A percentile compares a stretch with the other conserved stretches of the same genome.
Conservation (phyloP, 129 eudicot species). For the Rutidosis leptorrhynchoides region DNA sequence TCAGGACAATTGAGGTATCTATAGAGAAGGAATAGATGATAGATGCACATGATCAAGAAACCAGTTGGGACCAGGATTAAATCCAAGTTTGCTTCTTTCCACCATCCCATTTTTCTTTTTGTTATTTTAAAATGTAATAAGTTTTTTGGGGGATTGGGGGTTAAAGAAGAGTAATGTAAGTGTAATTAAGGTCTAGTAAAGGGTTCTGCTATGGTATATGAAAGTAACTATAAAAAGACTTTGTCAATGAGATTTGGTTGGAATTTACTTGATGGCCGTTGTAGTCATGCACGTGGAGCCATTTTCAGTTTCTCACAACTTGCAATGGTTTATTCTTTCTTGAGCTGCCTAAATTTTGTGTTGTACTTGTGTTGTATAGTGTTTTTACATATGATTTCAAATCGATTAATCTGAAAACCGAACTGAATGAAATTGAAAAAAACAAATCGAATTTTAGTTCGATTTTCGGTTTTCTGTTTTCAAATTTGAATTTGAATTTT, state of each 20-base stretch:
- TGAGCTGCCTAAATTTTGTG: neutral
- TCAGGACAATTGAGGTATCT: conserved; percentile 46
- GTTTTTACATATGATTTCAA: too few species aligned
- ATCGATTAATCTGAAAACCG: too few species aligned
- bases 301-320: conserved; percentile 31
- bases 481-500: too few species aligned
- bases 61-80: conserved; percentile 64
- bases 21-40: conserved; percentile 66
- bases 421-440: too few species aligned
- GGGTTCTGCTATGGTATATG: conserved; percentile 21
- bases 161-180: neutral
- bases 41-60: conserved; percentile 51
- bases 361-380: neutral
- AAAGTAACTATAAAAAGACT: conserved; percentile 12
- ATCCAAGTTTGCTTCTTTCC: conserved; percentile 70
- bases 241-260: conserved; percentile 25
- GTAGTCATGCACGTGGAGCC: conserved; percentile 1
- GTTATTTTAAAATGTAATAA: neutral
- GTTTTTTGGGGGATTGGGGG: too few species aligned
- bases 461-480: too few species aligned
- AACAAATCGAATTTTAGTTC: too few species aligned
- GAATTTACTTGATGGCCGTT: neutral
- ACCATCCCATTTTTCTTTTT: conserved; percentile 45
- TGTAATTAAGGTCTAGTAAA: neutral
- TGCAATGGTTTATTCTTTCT: conserved; percentile 13